Evolutionary conservation across 345 rosid genomes (phyloP).

Genomic region (Murraya koenigii): DNA sequence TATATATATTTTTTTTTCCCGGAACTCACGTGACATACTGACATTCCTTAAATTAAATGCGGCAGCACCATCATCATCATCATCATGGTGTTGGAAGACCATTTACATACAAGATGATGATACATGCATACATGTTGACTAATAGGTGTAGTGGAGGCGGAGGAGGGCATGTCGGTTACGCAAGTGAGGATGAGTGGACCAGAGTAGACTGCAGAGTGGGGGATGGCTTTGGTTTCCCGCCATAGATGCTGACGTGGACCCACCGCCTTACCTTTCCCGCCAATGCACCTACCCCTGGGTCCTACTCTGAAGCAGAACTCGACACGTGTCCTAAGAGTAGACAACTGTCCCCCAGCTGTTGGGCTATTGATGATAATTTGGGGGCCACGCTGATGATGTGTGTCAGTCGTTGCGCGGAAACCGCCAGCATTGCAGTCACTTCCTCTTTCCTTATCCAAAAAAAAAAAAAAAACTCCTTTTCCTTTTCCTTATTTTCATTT

Average conservation of each 20-base stretch:
- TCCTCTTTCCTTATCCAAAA: neutral
- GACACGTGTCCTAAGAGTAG: slow-evolving; percentile 7
- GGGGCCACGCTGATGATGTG: neutral
- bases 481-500: too few relatives aligned
- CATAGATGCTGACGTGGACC: slow-evolving; percentile 28
- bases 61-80: neutral
- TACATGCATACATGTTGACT: neutral
- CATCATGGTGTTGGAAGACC: too few relatives aligned
- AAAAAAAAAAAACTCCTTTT: too few relatives aligned
- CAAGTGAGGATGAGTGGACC: slow-evolving; percentile 25
- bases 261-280: slow-evolving; percentile 35
- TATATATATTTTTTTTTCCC: too few relatives aligned
- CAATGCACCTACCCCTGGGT: neutral
- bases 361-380: neutral
- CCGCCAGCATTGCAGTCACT: neutral
- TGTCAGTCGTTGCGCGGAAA: slow-evolving; percentile 12
- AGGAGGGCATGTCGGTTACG: slow-evolving; percentile 22
- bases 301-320: neutral
- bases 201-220: neutral
- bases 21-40: slow-evolving; percentile 16
- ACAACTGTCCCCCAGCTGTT: slow-evolving; percentile 11
- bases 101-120: too few relatives aligned
- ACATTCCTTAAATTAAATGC: neutral
- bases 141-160: too few relatives aligned
- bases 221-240: slow-evolving; percentile 43